Evolutionary conservation across 306 rosid genomes (phyloP), one percentile per base, ranked within the genome.

Genomic region (Casuarina equisetifolia): DNA sequence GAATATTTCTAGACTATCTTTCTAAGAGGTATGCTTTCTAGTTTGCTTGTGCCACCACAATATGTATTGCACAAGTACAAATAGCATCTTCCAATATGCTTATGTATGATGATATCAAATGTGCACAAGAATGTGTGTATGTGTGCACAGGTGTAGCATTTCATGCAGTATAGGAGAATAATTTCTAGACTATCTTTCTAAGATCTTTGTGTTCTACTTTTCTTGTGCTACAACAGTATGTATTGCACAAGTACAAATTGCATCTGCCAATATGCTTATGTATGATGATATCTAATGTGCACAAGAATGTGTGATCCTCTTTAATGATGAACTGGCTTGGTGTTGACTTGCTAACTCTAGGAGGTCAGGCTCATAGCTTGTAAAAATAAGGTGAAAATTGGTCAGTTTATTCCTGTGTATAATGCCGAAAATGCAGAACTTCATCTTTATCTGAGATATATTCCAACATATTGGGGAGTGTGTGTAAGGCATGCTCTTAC

Each of bases 31-130:
- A 64, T 74, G 2, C 19, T 10, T 73, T 8, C 54, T 36, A 38
- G 19, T 46, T 78, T 68, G 61, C 44, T 62, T 61, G 48, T 61
- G 55, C 9, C 0, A 64, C 64, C 12, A 76, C 44, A 42, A 67
- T 79, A 59, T 13, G 42, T 62, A 49, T 15, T 80, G 67, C 67
- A 32, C 67, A 59, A 32, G 7, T 32, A 12, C 40, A 59, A 59
- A 59, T 11, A 12, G 16, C 13, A 9, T 9, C 42, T 32, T 1
- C 32, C 67, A 59, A 32, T 32, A 32, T 59, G 67, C 20, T 32
- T 15, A 35, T 35, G 13, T 20, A 16, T 42, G 2, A 9, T 19
- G 13, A 38, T 17, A 52, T 52, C 20, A 52, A 51, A 51, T n/a
- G 4, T 61, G 68, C 19, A 61, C n/a, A 10, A 36, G 42, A 61